phyloP scores from a whole-genome alignment of 2,329 filamentous ascomycete genomes.

The Colletotrichum filicis region DNA sequence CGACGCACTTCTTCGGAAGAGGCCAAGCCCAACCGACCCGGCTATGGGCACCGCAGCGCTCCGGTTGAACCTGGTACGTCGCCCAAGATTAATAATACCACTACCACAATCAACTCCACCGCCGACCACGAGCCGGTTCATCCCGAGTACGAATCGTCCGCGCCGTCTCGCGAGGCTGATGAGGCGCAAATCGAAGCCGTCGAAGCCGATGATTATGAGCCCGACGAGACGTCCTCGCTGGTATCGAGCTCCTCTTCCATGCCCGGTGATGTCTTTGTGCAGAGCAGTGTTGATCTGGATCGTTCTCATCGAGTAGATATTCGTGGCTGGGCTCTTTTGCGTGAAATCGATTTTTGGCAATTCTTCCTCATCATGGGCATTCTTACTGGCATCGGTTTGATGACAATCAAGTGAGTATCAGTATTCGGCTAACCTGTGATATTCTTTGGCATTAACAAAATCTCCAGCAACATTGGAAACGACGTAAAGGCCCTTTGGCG shows the following conservation, averaged over 20 bases:
- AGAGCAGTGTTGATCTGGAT: slow-evolving; percentile 75
- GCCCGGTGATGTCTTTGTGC: slow-evolving; percentile 61
- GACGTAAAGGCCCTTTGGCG: slow-evolving; percentile 89
- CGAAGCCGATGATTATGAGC: slow-evolving; percentile 47
- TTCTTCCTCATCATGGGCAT: slow-evolving; percentile 88
- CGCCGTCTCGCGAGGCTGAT: slow-evolving; percentile 33
- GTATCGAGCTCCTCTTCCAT: slow-evolving; percentile 72
- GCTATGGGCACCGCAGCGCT: slow-evolving; percentile 48
- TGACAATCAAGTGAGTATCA: slow-evolving; percentile 93
- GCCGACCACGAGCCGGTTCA: slow-evolving; percentile 30
- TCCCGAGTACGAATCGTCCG: slow-evolving; percentile 12
- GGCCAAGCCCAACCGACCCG: slow-evolving; percentile 51
- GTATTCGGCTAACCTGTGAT: background rate
- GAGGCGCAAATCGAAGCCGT: slow-evolving; percentile 43
- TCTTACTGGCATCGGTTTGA: slow-evolving; percentile 92
- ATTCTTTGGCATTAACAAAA: slow-evolving; percentile 42
- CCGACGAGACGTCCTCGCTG: slow-evolving; percentile 84
- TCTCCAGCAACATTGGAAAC: slow-evolving; percentile 88
- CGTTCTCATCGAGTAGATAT: slow-evolving; percentile 89
- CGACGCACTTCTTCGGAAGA: slow-evolving; percentile 55
- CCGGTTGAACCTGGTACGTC: slow-evolving; percentile 76
- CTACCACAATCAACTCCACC: slow-evolving; percentile 42
- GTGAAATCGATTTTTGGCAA: slow-evolving; percentile 87
- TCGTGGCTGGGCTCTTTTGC: slow-evolving; percentile 81
- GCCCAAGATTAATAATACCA: slow-evolving; percentile 37